A percentile compares a stretch with the other conserved stretches of the same genome.
phyloP scores from a whole-genome alignment of 163 green algal species.

The Chlorella variabilis region DNA sequence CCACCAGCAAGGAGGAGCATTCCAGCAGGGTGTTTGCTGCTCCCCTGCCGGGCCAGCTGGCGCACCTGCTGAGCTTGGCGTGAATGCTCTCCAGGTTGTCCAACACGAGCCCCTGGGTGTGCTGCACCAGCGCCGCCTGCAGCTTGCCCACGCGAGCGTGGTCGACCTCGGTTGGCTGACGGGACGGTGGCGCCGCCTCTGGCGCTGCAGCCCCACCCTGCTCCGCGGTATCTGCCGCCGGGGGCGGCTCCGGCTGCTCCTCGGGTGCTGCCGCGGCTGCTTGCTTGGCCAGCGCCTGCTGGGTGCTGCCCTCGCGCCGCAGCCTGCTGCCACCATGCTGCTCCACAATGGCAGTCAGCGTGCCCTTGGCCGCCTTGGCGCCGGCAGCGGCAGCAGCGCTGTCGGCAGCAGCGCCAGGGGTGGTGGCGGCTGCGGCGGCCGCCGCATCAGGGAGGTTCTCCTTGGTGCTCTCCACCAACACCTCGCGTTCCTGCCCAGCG shows the following conservation, averaged over 20 bases:
- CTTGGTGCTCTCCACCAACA: slow-evolving; percentile 29
- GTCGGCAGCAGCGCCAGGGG: background rate
- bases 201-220: background rate
- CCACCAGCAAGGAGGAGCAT: too few relatives aligned
- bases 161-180: slow-evolving; percentile 17
- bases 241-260: background rate
- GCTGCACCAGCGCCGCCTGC: slow-evolving; percentile 43
- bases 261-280: background rate
- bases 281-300: background rate
- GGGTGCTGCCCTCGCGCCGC: background rate
- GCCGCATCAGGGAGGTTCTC: slow-evolving; percentile 20
- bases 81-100: slow-evolving; percentile 46
- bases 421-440: slow-evolving; percentile 22
- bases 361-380: slow-evolving; percentile 13
- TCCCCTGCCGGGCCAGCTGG: too few relatives aligned
- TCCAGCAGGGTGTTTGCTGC: too few relatives aligned
- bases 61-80: slow-evolving; percentile 26
- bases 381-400: background rate
- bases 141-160: slow-evolving; percentile 35
- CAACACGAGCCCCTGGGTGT: slow-evolving; percentile 48
- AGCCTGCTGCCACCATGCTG: slow-evolving; percentile 28
- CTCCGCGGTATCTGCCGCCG: background rate
- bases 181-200: background rate
- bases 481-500: background rate
- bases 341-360: slow-evolving; percentile 9